Conservation (phyloP, 2,329 filamentous ascomycete genomes). For the Colletotrichum liriopes region DNA sequence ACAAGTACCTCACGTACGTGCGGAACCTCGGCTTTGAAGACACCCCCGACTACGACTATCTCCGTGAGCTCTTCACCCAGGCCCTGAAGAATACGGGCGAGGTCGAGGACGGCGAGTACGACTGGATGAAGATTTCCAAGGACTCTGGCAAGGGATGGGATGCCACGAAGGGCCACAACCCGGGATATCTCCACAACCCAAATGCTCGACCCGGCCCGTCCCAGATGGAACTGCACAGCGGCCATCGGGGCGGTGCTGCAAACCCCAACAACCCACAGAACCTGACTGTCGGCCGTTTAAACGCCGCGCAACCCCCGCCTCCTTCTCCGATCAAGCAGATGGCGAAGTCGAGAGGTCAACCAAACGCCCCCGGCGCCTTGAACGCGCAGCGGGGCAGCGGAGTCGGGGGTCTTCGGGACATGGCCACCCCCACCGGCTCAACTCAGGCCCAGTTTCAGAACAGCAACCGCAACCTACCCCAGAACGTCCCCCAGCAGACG, state of each 20-base stretch:
- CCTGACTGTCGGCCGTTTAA: constrained; percentile 90
- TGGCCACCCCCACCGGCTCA: constrained; percentile 88
- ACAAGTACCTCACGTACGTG: constrained; percentile 97
- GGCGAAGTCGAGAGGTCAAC: constrained; percentile 81
- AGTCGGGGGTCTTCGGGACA: constrained; percentile 80
- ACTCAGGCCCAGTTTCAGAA: constrained; percentile 98
- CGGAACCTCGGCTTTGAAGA: constrained; percentile 99
- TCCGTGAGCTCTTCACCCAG: constrained; percentile 96
- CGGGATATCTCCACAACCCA: constrained; percentile 79
- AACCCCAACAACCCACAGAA: constrained; percentile 74
- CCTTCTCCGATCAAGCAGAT: constrained; percentile 88
- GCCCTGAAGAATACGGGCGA: constrained; percentile 95
- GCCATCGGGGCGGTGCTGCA: constrained; percentile 76
- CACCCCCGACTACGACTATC: constrained; percentile 97
- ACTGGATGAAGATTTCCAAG: constrained; percentile 98
- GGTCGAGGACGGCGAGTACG: constrained; percentile 97
- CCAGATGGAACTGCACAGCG: constrained; percentile 86
- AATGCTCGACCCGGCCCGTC: constrained; percentile 86
- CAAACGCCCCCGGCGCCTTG: constrained; percentile 82
- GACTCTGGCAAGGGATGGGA: constrained; percentile 91
- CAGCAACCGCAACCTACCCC: constrained; percentile 89
- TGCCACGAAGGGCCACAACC: constrained; percentile 77
- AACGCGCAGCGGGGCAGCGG: constrained; percentile 84
- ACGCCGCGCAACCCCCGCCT: constrained; percentile 91
- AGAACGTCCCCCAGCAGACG: constrained; percentile 73